phyloP scores from a whole-genome alignment of 1,139 yeast genomes.

The Candida anutae region DNA sequence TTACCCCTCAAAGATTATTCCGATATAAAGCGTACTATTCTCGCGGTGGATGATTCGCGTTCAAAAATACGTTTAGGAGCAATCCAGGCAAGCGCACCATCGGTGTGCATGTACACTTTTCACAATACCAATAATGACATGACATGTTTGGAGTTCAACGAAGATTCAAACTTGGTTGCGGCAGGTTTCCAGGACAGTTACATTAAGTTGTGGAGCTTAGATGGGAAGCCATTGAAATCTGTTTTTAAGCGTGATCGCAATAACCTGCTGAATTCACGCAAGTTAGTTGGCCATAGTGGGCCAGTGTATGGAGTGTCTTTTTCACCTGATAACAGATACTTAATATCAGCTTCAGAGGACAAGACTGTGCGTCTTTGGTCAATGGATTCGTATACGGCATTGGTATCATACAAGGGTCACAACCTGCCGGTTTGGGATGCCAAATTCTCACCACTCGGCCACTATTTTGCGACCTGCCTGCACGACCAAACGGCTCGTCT shows the following conservation, averaged over 20 bases:
- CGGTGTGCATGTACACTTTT: constrained; percentile 97
- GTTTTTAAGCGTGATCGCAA: constrained; percentile 54
- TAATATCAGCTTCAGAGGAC: constrained; percentile 84
- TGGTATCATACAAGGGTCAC: constrained; percentile 94
- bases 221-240: constrained; percentile 75
- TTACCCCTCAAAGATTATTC: constrained; percentile 74
- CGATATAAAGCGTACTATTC: constrained; percentile 73
- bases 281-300: constrained; percentile 88
- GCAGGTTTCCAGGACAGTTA: constrained; percentile 93
- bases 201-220: constrained; percentile 86
- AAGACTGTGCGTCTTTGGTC: constrained; percentile 93
- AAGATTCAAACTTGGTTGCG: constrained; percentile 80
- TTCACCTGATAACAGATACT: constrained; percentile 80
- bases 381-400: constrained; percentile 77
- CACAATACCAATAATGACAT: constrained; percentile 89
- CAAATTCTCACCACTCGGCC: constrained; percentile 88
- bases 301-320: constrained; percentile 87
- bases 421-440: constrained; percentile 98
- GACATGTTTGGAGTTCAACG: constrained; percentile 78
- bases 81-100: constrained; percentile 78
- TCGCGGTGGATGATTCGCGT: constrained; percentile 75
- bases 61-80: constrained; percentile 55
- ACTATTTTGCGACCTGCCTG: constrained; percentile 94
- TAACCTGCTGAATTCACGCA: constrained; percentile 43
- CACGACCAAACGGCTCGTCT: constrained; percentile 96